These are phyloP conservation scores for Rubia balearica DNA, from an alignment of 305 asterid species.

Conservation along the genomic window DNA sequence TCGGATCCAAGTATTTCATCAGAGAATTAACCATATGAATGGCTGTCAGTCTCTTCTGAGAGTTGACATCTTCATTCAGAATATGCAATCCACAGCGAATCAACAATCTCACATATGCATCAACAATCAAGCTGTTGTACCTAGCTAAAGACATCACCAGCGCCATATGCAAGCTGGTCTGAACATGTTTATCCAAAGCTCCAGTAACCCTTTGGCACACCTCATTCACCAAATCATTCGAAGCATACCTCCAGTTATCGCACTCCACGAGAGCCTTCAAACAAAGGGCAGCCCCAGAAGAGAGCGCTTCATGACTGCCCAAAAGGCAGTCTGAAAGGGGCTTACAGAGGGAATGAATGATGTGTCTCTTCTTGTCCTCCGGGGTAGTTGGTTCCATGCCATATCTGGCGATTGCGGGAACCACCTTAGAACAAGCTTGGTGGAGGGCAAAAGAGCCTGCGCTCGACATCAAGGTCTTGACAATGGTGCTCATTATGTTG, in stretches of 20 bases:
- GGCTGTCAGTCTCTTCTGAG: constrained; percentile 80
- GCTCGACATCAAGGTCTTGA: constrained; percentile 64
- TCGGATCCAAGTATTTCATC: constrained; percentile 76
- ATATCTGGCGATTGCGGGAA: constrained; percentile 83
- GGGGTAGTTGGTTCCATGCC: constrained; percentile 81
- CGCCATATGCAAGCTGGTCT: constrained; percentile 66
- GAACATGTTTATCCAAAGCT: constrained; percentile 73
- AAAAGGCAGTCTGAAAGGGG: constrained; percentile 86
- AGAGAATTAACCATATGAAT: constrained; percentile 85
- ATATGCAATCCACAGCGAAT: constrained; percentile 55
- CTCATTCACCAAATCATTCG: constrained; percentile 77
- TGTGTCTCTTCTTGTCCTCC: constrained; percentile 57
- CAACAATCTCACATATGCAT: constrained; percentile 78
- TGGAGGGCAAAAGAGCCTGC: constrained; percentile 94
- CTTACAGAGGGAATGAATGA: constrained; percentile 62
- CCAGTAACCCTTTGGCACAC: constrained; percentile 93
- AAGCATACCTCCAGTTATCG: constrained; percentile 88
- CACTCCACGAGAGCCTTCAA: constrained; percentile 80
- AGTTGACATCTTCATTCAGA: constrained; percentile 53
- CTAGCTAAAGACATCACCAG: constrained; percentile 77
- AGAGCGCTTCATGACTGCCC: constrained; percentile 62
- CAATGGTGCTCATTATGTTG: constrained; percentile 69
- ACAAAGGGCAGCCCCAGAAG: constrained; percentile 93
- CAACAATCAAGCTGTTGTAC: constrained; percentile 64
- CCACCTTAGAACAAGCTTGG: constrained; percentile 96